These are phyloP conservation scores for Arthrobotrys entomopaga DNA, from an alignment of 2,329 filamentous ascomycete genomes.

Conservation along the genomic window DNA sequence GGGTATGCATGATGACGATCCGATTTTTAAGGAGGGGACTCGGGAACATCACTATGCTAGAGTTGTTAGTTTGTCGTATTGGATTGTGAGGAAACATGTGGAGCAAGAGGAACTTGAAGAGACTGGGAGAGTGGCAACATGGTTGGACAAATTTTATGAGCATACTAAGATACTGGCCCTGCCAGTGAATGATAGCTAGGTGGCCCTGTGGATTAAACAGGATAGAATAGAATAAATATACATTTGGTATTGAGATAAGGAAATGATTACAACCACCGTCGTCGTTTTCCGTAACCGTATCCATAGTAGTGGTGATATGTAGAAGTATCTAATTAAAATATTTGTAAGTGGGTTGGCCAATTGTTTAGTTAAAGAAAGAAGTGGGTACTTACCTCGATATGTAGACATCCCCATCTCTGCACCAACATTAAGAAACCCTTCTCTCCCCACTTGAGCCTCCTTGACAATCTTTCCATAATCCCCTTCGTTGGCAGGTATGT, in stretches of 20 bases:
- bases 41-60: slow-evolving; percentile 22
- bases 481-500: slow-evolving; percentile 3
- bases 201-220: not conserved
- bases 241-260: not conserved
- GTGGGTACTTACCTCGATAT: slow-evolving; percentile 22
- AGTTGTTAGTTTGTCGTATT: slow-evolving; percentile 34
- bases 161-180: slow-evolving; percentile 3
- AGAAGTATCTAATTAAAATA: slow-evolving; percentile 17
- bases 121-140: slow-evolving; percentile 18
- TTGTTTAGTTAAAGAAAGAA: not conserved
- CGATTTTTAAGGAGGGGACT: slow-evolving; percentile 28
- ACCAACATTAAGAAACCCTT: slow-evolving; percentile 49
- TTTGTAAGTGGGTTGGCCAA: not conserved
- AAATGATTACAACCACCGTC: not conserved
- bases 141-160: slow-evolving; percentile 35
- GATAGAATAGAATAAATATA: not conserved
- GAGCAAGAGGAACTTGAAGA: slow-evolving; percentile 43
- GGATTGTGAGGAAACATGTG: slow-evolving; percentile 41
- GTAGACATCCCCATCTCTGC: slow-evolving; percentile 33
- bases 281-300: not conserved
- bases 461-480: slow-evolving; percentile 31
- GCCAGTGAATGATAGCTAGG: no score
- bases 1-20: slow-evolving; percentile 12
- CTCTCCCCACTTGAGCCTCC: slow-evolving; percentile 29
- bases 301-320: slow-evolving; percentile 21